phyloP scores from a whole-genome alignment of 768 basidiomycete genomes.

The Melanogaster broomeanus region DNA sequence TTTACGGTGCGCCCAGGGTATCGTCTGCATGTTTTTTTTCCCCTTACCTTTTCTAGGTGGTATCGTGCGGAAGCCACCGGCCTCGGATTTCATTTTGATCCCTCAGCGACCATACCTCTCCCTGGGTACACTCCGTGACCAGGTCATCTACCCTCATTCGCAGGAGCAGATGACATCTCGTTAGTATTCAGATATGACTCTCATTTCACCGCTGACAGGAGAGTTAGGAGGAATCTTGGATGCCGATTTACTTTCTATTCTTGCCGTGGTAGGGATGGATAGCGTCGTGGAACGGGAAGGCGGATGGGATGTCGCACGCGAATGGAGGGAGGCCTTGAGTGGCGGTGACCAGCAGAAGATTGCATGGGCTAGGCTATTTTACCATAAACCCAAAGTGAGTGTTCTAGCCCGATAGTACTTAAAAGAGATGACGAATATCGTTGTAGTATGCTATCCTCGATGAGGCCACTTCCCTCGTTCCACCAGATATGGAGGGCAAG shows the following conservation, averaged over 20 bases:
- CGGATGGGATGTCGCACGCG: constrained; percentile 88
- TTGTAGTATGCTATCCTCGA: constrained; percentile 91
- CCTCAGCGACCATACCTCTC: constrained; percentile 97
- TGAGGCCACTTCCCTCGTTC: constrained; percentile 94
- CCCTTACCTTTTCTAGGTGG: constrained; percentile 47
- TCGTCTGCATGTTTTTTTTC: no score
- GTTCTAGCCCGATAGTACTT: not conserved
- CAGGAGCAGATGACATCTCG: constrained; percentile 76
- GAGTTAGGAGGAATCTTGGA: constrained; percentile 70
- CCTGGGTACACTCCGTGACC: constrained; percentile 90
- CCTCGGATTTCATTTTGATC: constrained; percentile 89
- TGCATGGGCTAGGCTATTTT: constrained; percentile 96
- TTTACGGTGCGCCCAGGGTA: constrained; percentile 39
- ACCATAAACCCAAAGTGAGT: constrained; percentile 86
- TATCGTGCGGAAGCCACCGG: constrained; percentile 84
- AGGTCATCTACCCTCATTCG: constrained; percentile 94
- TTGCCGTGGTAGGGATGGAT: constrained; percentile 83
- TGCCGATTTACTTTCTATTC: constrained; percentile 65
- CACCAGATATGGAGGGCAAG: constrained; percentile 85
- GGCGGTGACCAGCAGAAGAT: constrained; percentile 98
- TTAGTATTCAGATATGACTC: constrained; percentile 37
- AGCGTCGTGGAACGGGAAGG: constrained; percentile 90
- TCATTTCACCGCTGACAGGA: constrained; percentile 5
- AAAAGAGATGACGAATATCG: constrained; percentile 6
- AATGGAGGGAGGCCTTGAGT: constrained; percentile 92